phyloP scores from a whole-genome alignment of 495 filamentous ascomycete species.

The Venustampulla echinocandica region DNA sequence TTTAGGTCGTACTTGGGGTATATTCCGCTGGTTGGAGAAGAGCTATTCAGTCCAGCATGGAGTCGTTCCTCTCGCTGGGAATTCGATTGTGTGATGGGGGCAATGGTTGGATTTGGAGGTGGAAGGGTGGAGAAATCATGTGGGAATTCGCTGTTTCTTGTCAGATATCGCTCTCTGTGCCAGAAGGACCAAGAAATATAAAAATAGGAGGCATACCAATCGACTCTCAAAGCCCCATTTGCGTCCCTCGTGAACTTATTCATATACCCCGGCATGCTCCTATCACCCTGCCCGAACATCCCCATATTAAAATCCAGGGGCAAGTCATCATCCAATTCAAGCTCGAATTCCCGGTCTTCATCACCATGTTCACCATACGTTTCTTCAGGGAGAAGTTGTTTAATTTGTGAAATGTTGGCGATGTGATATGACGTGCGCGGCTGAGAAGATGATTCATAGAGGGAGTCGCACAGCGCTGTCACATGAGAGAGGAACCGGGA shows the following conservation, averaged over 20 bases:
- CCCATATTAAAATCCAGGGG: background rate
- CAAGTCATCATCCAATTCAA: background rate
- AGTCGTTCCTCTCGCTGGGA: background rate
- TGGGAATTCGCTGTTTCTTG: background rate
- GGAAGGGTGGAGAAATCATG: background rate
- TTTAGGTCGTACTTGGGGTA: background rate
- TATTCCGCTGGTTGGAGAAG: background rate
- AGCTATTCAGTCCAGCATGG: background rate
- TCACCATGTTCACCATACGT: constrained; percentile 1
- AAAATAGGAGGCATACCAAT: background rate
- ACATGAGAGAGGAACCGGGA: constrained; percentile 11
- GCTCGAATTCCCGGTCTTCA: background rate
- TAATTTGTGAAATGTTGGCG: constrained; percentile 10
- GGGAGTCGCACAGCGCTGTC: constrained; percentile 8
- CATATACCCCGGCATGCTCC: background rate
- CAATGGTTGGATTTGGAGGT: too few relatives aligned
- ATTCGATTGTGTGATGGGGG: background rate
- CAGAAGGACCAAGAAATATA: background rate
- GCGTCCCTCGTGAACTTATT: constrained; percentile 3
- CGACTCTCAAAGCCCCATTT: background rate
- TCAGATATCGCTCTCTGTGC: background rate
- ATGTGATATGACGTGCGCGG: constrained; percentile 9
- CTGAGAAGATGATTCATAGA: constrained; percentile 6
- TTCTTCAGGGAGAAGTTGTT: constrained; percentile 17
- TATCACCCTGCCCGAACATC: background rate